These are phyloP conservation scores for Striga asiatica DNA, from an alignment of 257 asterid genomes.

Conservation along the genomic window DNA sequence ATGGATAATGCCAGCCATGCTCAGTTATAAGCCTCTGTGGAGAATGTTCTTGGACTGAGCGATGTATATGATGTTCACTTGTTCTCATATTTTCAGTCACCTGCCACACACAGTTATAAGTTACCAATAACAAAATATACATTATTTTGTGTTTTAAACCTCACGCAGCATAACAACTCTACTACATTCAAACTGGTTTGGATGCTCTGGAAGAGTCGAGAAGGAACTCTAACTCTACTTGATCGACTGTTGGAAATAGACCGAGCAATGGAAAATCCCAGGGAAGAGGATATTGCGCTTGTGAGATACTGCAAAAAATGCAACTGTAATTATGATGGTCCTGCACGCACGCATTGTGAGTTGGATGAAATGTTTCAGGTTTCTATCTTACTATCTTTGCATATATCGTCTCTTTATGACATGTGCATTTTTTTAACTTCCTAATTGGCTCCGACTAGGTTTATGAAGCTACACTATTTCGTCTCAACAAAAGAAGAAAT, in stretches of 20 bases:
- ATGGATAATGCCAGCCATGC: too few relatives aligned
- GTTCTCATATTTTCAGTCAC: too few relatives aligned
- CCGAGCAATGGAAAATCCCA: conserved; percentile 76
- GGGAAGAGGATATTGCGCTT: conserved; percentile 62
- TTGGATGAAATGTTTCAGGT: conserved; percentile 96
- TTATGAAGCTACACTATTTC: conserved; percentile 91
- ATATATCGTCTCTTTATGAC: neutral
- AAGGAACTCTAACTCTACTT: conserved; percentile 50
- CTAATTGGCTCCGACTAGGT: conserved; percentile 37
- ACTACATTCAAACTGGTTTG: conserved; percentile 77
- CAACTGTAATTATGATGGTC: conserved; percentile 66
- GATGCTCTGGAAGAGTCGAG: conserved; percentile 76
- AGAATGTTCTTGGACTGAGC: too few relatives aligned
- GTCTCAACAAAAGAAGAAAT: conserved; percentile 64
- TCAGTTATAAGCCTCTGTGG: too few relatives aligned
- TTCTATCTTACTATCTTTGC: conserved; percentile 18
- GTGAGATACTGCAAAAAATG: conserved; percentile 81
- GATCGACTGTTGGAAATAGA: conserved; percentile 71
- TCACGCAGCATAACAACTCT: conserved; percentile 65
- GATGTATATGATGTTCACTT: too few relatives aligned
- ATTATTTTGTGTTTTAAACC: conserved; percentile 33
- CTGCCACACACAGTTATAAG: too few relatives aligned
- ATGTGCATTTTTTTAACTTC: conserved; percentile 3
- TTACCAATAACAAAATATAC: neutral
- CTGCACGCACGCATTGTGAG: conserved; percentile 79